Evolutionary conservation across 2,329 filamentous ascomycete genomes (phyloP), one percentile per base, ranked within the genome.

Genomic region (Fusarium heterosporum): DNA sequence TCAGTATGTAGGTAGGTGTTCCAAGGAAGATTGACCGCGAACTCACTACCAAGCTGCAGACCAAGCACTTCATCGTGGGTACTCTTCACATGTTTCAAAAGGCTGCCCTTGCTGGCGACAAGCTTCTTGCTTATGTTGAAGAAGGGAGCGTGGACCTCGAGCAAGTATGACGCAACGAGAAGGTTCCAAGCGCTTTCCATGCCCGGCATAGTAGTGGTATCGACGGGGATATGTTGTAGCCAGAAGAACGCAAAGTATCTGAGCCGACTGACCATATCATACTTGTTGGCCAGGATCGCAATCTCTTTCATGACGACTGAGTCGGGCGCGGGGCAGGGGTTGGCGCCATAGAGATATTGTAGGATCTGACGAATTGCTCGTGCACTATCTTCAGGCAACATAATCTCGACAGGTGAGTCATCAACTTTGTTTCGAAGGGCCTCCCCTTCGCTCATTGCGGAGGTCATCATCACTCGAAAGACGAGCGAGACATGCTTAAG

Each of bases 401-500:
- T 4, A 4, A 55, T 28, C 1, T 3, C 16, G 10, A 41, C 6
- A 12, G 22, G 22, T 8, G n/a, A 41, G 1, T 6, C 1, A 1
- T 14, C 12, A n/a, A 6, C 2, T 4, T 6, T 16, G 8, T 51
- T 56, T 11, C n/a, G 38, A 12, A 51, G n/a, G 19, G n/a, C 13
- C 14, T 42, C n/a, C 2, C 29, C 53, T 40, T 43, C 46, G 1
- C 4, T 8, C 45, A 29, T 42, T 1, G 16, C 10, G 3, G 30
- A 25, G 6, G 32, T 3, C 1, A 60, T 16, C 52, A 57, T 57
- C 28, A 16, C 30, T 11, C 30, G 11, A 8, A 61, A 61, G 8
- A 61, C 45, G 12, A 45, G 53, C 3, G 57, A 52, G 9, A 43
- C 9, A 4, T 32, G 25, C 26, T 39, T 8, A 2, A 61, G 46